Conservation (phyloP, 257 asterid species). For the Buddleja alternifolia region DNA sequence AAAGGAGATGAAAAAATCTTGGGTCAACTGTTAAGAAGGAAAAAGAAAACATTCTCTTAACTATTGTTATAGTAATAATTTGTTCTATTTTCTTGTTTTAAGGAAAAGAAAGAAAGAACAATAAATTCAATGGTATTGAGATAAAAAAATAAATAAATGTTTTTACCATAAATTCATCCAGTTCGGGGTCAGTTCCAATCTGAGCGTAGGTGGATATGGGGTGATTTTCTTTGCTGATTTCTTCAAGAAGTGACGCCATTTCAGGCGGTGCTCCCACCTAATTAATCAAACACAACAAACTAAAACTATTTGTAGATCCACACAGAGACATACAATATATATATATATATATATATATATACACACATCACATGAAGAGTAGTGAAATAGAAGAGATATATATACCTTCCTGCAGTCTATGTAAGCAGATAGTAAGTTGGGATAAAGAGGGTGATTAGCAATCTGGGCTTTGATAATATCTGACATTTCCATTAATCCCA, state of each 20-base stretch:
- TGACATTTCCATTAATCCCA: slow-evolving; percentile 44
- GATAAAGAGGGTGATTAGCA: slow-evolving; percentile 84
- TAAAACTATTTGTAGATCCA: not conserved
- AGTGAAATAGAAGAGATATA: not conserved
- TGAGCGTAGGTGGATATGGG: slow-evolving; percentile 27
- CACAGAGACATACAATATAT: not conserved
- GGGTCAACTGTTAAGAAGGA: not conserved
- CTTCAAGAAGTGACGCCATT: slow-evolving; percentile 69
- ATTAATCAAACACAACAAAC: slow-evolving; percentile 10
- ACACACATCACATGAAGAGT: not conserved
- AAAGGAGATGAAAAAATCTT: not conserved
- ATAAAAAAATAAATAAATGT: too few relatives aligned
- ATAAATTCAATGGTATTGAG: too few relatives aligned
- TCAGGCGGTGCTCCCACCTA: slow-evolving; percentile 88
- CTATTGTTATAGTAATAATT: too few relatives aligned
- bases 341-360: not conserved
- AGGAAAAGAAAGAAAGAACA: too few relatives aligned
- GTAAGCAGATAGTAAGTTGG: slow-evolving; percentile 70
- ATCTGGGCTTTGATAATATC: slow-evolving; percentile 73
- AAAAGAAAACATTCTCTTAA: not conserved
- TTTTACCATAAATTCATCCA: slow-evolving; percentile 80
- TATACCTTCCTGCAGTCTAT: slow-evolving; percentile 75
- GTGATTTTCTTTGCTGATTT: slow-evolving; percentile 59
- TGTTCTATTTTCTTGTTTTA: too few relatives aligned
- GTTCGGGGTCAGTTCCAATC: slow-evolving; percentile 75